Percentiles rank a stretch among this genome's conserved stretches.
phyloP scores from a whole-genome alignment of 1,284 basidiomycete genomes.

The Psilocybe mexicana region DNA sequence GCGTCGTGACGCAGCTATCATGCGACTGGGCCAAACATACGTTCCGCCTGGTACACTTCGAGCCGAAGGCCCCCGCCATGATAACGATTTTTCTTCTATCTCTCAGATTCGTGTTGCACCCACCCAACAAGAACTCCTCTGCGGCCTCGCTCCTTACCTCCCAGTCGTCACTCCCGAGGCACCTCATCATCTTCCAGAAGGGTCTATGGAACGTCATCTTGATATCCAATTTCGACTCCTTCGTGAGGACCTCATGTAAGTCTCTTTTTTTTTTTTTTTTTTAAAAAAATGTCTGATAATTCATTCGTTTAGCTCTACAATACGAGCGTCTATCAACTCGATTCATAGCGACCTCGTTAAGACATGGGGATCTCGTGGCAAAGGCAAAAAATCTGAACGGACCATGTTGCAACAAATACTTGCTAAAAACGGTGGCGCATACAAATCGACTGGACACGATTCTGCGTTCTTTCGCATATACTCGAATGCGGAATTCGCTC shows the following conservation, averaged over 20 bases:
- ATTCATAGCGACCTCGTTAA: background rate
- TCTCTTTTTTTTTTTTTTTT: background rate
- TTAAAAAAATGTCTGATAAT: background rate
- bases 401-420: background rate
- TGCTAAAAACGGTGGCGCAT: background rate
- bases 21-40: background rate
- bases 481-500: background rate
- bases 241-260: background rate
- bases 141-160: background rate
- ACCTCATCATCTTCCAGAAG: background rate
- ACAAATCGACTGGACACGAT: background rate
- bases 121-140: background rate
- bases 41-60: background rate
- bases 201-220: slow-evolving; percentile 2
- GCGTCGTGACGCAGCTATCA: slow-evolving; percentile 3
- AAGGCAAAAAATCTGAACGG: background rate
- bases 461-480: background rate
- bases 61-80: background rate
- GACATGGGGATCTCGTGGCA: background rate
- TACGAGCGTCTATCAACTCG: background rate
- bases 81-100: background rate
- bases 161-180: background rate
- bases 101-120: background rate
- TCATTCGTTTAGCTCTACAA: background rate
- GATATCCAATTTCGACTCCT: slow-evolving; percentile 2